Evolutionary conservation across 1,139 yeast genomes (phyloP).

Genomic region (Blastobotrys petasosporus): DNA sequence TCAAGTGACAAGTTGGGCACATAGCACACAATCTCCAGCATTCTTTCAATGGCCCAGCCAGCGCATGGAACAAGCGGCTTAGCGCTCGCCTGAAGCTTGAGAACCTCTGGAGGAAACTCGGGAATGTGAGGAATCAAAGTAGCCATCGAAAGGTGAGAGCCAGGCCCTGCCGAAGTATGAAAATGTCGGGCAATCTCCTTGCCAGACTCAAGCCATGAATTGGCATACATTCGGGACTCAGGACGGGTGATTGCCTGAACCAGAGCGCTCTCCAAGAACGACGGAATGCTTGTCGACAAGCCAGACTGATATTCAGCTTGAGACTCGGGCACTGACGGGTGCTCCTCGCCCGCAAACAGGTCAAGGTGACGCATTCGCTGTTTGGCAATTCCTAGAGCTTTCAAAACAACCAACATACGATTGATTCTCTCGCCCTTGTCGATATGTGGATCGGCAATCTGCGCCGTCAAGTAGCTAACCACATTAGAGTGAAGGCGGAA

Average conservation of each 20-base stretch:
- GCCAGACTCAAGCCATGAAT: conserved; percentile 60
- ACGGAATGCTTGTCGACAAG: conserved; percentile 60
- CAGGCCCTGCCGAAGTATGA: conserved; percentile 2
- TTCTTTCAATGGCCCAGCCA: conserved; percentile 65
- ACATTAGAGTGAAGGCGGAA: conserved; percentile 64
- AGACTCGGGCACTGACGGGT: conserved; percentile 27
- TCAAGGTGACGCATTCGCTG: conserved; percentile 62
- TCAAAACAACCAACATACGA: conserved; percentile 64
- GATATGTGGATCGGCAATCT: conserved; percentile 53
- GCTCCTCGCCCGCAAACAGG: conserved; percentile 43
- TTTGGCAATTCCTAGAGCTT: conserved; percentile 60
- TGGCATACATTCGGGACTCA: conserved; percentile 63
- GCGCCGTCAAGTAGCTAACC: conserved; percentile 56
- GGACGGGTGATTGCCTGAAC: conserved; percentile 73
- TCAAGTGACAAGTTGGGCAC: conserved; percentile 62
- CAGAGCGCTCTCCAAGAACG: conserved; percentile 79
- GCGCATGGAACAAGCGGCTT: conserved; percentile 65
- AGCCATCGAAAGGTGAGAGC: conserved; percentile 8
- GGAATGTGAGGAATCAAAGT: conserved; percentile 37
- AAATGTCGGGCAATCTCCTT: conserved; percentile 31
- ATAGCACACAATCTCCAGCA: conserved; percentile 59
- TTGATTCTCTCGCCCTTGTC: conserved; percentile 54
- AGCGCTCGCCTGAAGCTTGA: conserved; percentile 15
- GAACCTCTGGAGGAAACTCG: conserved; percentile 26
- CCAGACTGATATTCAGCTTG: conserved; percentile 18